Percentiles rank a stretch among this genome's conserved stretches.
phyloP scores from a whole-genome alignment of 2,329 filamentous ascomycete genomes.

The Microdochium bolleyi region DNA sequence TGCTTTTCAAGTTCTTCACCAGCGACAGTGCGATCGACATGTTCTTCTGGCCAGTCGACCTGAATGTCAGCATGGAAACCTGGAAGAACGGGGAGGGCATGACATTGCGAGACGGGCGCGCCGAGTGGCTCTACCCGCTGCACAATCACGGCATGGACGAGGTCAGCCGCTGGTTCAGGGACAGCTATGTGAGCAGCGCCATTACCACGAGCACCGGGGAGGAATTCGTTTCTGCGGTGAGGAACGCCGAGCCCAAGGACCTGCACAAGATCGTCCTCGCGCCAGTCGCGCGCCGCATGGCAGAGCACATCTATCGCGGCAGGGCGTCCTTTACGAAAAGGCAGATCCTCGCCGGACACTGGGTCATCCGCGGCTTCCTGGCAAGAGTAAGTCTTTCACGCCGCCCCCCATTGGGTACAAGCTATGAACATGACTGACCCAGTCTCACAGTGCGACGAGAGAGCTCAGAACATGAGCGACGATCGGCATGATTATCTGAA shows the following conservation, averaged over 20 bases:
- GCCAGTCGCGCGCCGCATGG: constrained; percentile 15
- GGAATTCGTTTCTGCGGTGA: constrained; percentile 11
- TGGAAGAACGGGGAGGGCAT: constrained; percentile 15
- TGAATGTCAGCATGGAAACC: constrained; percentile 14
- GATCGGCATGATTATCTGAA: not conserved
- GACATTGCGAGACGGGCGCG: constrained; percentile 9
- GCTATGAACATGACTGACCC: not conserved
- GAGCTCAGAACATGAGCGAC: constrained; percentile 11
- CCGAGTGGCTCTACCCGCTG: constrained; percentile 19
- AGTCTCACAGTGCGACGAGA: constrained; percentile 2
- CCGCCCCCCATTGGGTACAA: not conserved
- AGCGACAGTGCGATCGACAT: constrained; percentile 17
- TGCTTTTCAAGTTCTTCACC: constrained; percentile 18
- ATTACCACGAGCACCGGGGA: constrained; percentile 8
- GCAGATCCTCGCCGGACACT: constrained; percentile 15
- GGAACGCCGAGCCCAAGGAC: constrained; percentile 7
- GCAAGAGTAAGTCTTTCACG: constrained; percentile 12
- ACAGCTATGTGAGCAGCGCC: constrained; percentile 15
- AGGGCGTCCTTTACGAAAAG: constrained; percentile 15
- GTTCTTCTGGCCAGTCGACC: constrained; percentile 17
- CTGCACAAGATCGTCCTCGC: constrained; percentile 14
- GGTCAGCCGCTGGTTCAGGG: constrained; percentile 16
- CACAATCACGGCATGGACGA: constrained; percentile 11
- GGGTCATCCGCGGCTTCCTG: constrained; percentile 19
- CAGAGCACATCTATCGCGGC: constrained; percentile 16